Evolutionary conservation across 257 asterid genomes (phyloP), one percentile per base, ranked within the genome.

Genomic region (Perilla frutescens): DNA sequence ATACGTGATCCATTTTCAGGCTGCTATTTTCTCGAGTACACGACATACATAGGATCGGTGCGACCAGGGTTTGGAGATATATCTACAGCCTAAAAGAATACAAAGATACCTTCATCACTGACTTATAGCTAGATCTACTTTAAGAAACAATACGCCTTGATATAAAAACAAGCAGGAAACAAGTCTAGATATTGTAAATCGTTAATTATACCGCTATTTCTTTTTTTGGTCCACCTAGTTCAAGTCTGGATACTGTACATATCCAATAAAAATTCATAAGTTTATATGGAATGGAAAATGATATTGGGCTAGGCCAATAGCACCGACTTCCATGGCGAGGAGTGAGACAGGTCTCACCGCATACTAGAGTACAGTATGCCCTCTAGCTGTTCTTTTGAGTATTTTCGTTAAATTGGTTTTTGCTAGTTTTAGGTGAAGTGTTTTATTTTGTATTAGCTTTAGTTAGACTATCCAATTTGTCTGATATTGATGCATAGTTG

Each of bases 51-150:
- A 1, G 97, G 98, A 77, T 91, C 98, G 0, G 96, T 89, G 53
- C 94, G 91, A 11, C 96, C 96, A 20, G 97, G 96, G 55, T 88
- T 88, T 3, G 97, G 96, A 75, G 98, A 91, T 84, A 93, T 89
- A 80, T 93, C 97, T 65, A 89, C 88, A 61, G 92, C 96, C 98
- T 93, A 56, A 39, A 60, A 62, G 34, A 74, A 56, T 37, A 43
- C 49, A 36, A 61, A 55, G n/a, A 67, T 0, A 32, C 29, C 48
- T 49, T 3, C 4, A 37, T 26, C 66, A 12, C 13, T 43, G 10
- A 34, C 53, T 55, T 32, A 15, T 47, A 31, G 10, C 37, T 6
- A 44, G 37, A 66, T 68, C 48, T 15, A 43, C 59, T 47, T 6
- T 15, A 76, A 54, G 47, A 58, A 60, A 31, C 54, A 45, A 53